Conservation (phyloP, 106 monocot genomes). For the Platanthera zijinensis region DNA sequence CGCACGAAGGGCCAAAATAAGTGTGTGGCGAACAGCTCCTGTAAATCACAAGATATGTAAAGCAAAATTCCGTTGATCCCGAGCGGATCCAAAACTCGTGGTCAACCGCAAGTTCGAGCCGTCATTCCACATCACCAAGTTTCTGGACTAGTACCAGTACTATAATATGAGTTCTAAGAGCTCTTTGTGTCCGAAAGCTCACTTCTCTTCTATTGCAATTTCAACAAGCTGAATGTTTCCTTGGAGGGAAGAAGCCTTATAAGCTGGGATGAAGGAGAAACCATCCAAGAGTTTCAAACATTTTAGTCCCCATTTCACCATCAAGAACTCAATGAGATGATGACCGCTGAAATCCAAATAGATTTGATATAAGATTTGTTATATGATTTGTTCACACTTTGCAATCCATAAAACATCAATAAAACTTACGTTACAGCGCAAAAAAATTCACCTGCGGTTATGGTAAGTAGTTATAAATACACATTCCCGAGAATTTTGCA, state of each 20-base stretch:
- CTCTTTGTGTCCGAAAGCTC: not conserved
- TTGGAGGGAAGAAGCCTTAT: conserved; percentile 64
- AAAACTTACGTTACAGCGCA: too few species aligned
- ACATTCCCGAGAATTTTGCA: conserved; percentile 57
- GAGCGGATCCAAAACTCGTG: too few species aligned
- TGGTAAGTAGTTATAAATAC: conserved; percentile 90
- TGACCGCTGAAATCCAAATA: conserved; percentile 63
- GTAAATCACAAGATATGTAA: too few species aligned
- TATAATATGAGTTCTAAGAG: too few species aligned
- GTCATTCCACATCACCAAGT: too few species aligned
- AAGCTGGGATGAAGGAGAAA: conserved; percentile 74
- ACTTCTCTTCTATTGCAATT: conserved; percentile 34
- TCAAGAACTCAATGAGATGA: conserved; percentile 90
- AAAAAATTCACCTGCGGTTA: conserved; percentile 56
- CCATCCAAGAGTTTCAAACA: conserved; percentile 74
- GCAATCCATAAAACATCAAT: not conserved
- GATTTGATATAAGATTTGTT: not conserved
- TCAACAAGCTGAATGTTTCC: conserved; percentile 91
- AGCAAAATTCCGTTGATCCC: too few species aligned
- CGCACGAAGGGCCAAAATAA: too few species aligned
- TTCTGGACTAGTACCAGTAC: too few species aligned
- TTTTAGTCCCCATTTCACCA: conserved; percentile 94
- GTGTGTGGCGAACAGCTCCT: too few species aligned
- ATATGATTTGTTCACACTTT: not conserved
- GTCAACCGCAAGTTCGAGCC: too few species aligned